phyloP scores from a whole-genome alignment of 306 rosid species.

The Acacia melanoxylon region DNA sequence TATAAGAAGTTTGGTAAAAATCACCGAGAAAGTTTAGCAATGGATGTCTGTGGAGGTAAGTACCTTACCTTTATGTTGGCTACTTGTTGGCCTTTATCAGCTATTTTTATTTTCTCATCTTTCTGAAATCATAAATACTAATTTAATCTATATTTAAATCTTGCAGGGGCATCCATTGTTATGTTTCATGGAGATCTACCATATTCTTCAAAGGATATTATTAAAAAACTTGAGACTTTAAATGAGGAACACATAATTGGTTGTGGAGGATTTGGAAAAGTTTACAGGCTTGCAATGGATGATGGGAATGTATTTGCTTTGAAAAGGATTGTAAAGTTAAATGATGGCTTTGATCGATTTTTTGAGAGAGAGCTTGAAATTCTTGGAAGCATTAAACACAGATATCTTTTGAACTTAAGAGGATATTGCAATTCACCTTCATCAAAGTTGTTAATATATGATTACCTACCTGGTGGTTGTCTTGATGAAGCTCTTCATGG shows the following conservation, averaged over 20 bases:
- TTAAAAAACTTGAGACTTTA: conserved; percentile 89
- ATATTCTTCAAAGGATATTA: conserved; percentile 89
- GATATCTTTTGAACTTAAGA: conserved; percentile 87
- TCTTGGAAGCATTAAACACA: conserved; percentile 96
- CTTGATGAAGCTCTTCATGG: conserved; percentile 97
- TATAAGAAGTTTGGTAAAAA: conserved; percentile 88
- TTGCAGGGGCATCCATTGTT: conserved; percentile 86
- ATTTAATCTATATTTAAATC: conserved; percentile 25
- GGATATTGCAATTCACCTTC: conserved; percentile 98
- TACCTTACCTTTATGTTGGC: conserved; percentile 31
- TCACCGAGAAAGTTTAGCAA: conserved; percentile 62
- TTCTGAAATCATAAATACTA: conserved; percentile 17
- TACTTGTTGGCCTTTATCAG: conserved; percentile 22
- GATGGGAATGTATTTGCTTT: conserved; percentile 92
- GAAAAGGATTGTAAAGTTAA: conserved; percentile 83
- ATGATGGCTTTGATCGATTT: conserved; percentile 91
- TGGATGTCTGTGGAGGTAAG: conserved; percentile 86
- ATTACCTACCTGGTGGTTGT: conserved; percentile 91
- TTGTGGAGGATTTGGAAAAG: conserved; percentile 89
- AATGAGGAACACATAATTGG: conserved; percentile 91
- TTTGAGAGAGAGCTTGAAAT: conserved; percentile 97
- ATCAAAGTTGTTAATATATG: conserved; percentile 90
- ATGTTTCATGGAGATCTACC: conserved; percentile 99
- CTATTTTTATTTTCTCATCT: conserved; percentile 17
- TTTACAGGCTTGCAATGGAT: conserved; percentile 97